Conservation (phyloP, 2,329 filamentous ascomycete species). For the Colletotrichum sp. region DNA sequence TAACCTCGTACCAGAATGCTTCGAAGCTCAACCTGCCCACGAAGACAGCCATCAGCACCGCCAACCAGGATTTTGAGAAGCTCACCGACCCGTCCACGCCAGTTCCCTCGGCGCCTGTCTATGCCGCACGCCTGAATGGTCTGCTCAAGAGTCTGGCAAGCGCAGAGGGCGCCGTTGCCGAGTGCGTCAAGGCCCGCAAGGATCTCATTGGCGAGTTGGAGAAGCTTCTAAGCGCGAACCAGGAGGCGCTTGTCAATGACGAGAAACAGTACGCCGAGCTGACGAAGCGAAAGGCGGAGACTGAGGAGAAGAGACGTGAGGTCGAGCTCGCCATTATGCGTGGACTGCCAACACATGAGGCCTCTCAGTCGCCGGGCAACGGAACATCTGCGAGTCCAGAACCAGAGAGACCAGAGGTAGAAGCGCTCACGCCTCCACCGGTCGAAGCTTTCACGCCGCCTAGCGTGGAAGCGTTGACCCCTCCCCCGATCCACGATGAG, state of each 20-base stretch:
- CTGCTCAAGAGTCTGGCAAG: slow-evolving; percentile 88
- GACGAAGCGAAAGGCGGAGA: slow-evolving; percentile 68
- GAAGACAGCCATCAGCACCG: slow-evolving; percentile 70
- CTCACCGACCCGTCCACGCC: slow-evolving; percentile 73
- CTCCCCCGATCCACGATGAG: slow-evolving; percentile 23
- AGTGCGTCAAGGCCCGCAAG: slow-evolving; percentile 85
- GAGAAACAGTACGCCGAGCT: slow-evolving; percentile 70
- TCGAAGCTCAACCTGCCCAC: slow-evolving; percentile 74
- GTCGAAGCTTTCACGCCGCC: slow-evolving; percentile 47
- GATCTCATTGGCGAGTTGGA: slow-evolving; percentile 81
- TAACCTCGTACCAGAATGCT: slow-evolving; percentile 74
- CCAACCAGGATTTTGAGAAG: slow-evolving; percentile 84
- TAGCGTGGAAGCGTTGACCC: slow-evolving; percentile 26
- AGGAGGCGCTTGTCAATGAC: slow-evolving; percentile 71
- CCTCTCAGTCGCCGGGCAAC: slow-evolving; percentile 51
- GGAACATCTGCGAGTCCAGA: slow-evolving; percentile 49
- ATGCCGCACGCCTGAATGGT: slow-evolving; percentile 86
- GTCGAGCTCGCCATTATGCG: slow-evolving; percentile 93
- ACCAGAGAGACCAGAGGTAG: slow-evolving; percentile 76
- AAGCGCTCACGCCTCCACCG: slow-evolving; percentile 84
- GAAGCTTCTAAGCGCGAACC: slow-evolving; percentile 78
- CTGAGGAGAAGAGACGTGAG: slow-evolving; percentile 83
- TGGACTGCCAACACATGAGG: slow-evolving; percentile 68
- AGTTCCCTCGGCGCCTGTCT: slow-evolving; percentile 83
- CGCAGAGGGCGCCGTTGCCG: slow-evolving; percentile 87